Evolutionary conservation across 1,139 yeast genomes (phyloP).

Genomic region (Scheffersomyces titani): DNA sequence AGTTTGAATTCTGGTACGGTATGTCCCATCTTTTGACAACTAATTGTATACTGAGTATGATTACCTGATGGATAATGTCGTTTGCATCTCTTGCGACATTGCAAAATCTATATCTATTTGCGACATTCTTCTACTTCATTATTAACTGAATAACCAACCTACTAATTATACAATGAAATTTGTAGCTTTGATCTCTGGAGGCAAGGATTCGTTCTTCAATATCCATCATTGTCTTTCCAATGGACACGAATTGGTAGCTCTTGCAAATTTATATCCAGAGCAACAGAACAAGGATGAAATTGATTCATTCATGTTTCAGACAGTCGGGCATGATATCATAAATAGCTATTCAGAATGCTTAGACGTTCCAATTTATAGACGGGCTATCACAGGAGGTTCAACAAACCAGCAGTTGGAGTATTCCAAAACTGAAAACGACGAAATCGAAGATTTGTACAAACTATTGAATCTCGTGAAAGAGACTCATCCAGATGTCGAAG

Average conservation of each 20-base stretch:
- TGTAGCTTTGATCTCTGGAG: constrained; percentile 91
- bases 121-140: neutral
- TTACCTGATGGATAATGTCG: neutral
- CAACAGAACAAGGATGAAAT: constrained; percentile 55
- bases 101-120: neutral
- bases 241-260: constrained; percentile 82
- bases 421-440: constrained; percentile 64
- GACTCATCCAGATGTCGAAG: constrained; percentile 73
- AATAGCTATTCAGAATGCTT: constrained; percentile 66
- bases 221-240: constrained; percentile 77
- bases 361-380: constrained; percentile 78
- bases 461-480: constrained; percentile 49
- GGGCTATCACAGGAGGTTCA: constrained; percentile 63
- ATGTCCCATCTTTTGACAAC: no score
- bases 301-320: constrained; percentile 96
- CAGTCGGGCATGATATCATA: constrained; percentile 91
- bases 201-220: constrained; percentile 92
- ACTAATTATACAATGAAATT: constrained; percentile 62
- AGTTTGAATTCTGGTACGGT: no score
- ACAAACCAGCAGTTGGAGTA: constrained; percentile 72
- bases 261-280: constrained; percentile 81
- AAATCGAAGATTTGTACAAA: constrained; percentile 74
- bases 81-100: neutral
- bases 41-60: no score
- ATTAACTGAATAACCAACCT: neutral